These are phyloP conservation scores for Hymenochaete sp. DNA, from an alignment of 1,284 basidiomycete genomes.

Conservation along the genomic window DNA sequence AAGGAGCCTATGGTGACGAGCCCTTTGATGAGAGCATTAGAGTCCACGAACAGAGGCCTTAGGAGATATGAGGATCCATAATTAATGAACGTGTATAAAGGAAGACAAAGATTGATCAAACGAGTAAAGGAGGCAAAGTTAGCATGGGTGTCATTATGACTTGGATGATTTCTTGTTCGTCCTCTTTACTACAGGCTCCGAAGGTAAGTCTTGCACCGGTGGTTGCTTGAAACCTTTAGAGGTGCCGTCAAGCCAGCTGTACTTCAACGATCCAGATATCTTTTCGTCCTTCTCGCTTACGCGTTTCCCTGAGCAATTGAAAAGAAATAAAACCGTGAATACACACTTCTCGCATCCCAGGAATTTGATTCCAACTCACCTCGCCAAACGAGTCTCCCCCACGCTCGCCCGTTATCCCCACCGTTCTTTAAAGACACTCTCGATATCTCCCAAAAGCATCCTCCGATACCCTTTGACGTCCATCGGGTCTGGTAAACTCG, in stretches of 20 bases:
- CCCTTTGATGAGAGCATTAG: no score
- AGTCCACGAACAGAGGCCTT: no score
- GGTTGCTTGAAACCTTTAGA: constrained; percentile 10
- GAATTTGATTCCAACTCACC: constrained; percentile 37
- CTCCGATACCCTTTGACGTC: constrained; percentile 54
- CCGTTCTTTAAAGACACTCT: constrained; percentile 57
- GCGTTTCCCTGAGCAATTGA: constrained; percentile 27
- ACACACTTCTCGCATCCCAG: background rate
- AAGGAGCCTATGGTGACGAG: no score
- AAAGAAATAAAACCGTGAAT: background rate
- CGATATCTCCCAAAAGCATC: constrained; percentile 68
- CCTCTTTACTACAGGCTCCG: constrained; percentile 5
- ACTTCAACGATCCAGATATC: constrained; percentile 33
- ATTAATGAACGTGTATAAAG: no score
- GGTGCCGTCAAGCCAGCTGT: constrained; percentile 29
- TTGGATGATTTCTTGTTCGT: background rate
- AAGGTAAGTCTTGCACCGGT: constrained; percentile 8
- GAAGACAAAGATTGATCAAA: no score
- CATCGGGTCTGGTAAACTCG: constrained; percentile 65
- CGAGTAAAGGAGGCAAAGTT: no score
- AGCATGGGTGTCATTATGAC: no score
- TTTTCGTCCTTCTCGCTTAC: constrained; percentile 28
- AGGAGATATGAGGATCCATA: no score
- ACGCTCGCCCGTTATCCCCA: constrained; percentile 68
- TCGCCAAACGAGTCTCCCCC: constrained; percentile 70